Conservation (phyloP, 192 early-diverging fungal species). For the Rhizoclosmatium globosum region DNA sequence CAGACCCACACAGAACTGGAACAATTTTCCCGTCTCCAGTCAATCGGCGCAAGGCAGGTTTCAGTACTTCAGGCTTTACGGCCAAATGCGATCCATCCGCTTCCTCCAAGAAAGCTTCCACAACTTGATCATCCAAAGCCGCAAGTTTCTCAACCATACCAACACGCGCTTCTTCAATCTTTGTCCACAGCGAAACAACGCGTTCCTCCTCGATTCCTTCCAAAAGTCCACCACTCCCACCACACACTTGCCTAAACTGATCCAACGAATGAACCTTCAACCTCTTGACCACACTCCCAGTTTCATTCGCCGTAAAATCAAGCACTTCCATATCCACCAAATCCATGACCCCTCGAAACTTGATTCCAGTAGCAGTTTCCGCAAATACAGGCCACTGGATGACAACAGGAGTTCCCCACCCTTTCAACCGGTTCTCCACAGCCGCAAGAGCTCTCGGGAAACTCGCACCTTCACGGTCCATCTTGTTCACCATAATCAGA, state of each 20-base stretch:
- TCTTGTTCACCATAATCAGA: constrained; percentile 94
- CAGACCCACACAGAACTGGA: constrained; percentile 88
- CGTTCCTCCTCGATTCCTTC: not conserved
- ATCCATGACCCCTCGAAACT: constrained; percentile 75
- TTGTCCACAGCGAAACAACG: constrained; percentile 18
- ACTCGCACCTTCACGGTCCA: constrained; percentile 86
- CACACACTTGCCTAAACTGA: not conserved
- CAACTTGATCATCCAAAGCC: constrained; percentile 82
- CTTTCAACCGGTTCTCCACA: constrained; percentile 43
- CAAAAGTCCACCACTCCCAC: not conserved
- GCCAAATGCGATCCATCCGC: constrained; percentile 77
- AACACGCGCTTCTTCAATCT: constrained; percentile 63
- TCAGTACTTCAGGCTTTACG: constrained; percentile 67
- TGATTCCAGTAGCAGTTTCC: constrained; percentile 51
- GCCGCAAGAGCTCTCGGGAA: constrained; percentile 64
- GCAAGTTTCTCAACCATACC: constrained; percentile 83
- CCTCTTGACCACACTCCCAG: constrained; percentile 49
- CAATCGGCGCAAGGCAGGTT: constrained; percentile 72
- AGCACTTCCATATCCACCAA: constrained; percentile 75
- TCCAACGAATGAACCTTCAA: not conserved
- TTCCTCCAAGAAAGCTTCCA: constrained; percentile 81
- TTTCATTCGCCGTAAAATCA: constrained; percentile 63
- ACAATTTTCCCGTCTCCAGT: constrained; percentile 75
- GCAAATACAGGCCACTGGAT: constrained; percentile 75
- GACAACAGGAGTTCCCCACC: constrained; percentile 70